A percentile compares a stretch with the other conserved stretches of the same genome.
Evolutionary conservation across 257 asterid genomes (phyloP).

Genomic region (Nicotiana otophora): DNA sequence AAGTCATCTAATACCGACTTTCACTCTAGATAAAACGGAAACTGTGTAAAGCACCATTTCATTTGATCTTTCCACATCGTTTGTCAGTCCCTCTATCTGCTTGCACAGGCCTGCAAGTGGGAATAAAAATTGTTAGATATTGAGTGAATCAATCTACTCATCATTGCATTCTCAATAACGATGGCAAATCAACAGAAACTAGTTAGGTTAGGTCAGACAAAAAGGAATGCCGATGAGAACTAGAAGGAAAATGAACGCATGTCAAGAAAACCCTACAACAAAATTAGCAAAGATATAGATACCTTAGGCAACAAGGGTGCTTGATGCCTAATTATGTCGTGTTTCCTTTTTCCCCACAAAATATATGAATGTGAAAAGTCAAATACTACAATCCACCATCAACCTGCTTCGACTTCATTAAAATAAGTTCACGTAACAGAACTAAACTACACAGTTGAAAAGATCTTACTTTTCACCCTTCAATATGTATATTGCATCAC

Average conservation of each 20-base stretch:
- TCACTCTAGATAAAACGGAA: background rate
- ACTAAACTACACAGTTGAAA: background rate
- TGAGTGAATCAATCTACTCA: background rate
- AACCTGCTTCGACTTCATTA: background rate
- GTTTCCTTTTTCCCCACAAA: no score
- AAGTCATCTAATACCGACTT: background rate
- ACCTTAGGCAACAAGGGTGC: no score
- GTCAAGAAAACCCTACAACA: no score
- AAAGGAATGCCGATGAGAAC: no score
- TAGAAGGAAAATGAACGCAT: no score
- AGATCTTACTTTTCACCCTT: background rate
- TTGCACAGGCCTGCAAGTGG: conserved; percentile 62
- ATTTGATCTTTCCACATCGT: conserved; percentile 79
- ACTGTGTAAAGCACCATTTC: conserved; percentile 53
- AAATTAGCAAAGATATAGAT: no score
- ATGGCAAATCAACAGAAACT: background rate
- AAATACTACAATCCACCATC: background rate
- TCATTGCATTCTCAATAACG: background rate
- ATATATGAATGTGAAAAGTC: no score
- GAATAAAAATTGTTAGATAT: background rate
- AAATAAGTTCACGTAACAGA: background rate
- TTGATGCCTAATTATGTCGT: no score
- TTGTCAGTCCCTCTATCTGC: conserved; percentile 68
- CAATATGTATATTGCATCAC: background rate
- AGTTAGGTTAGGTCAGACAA: no score